phyloP scores from a whole-genome alignment of 2,329 filamentous ascomycete genomes.

The Hypoxylon sp. region DNA sequence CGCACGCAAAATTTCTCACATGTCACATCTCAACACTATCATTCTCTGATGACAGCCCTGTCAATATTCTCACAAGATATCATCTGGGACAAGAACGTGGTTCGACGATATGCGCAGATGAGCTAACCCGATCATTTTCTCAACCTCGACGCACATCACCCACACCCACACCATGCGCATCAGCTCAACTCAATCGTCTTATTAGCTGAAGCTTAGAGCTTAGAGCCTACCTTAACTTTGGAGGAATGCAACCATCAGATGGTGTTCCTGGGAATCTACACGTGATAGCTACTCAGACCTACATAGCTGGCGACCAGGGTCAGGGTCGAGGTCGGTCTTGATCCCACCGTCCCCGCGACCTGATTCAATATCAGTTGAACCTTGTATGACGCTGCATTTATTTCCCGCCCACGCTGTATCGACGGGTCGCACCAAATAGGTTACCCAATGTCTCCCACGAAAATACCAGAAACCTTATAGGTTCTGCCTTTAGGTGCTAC shows the following conservation, averaged over 20 bases:
- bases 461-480: constrained; percentile 27
- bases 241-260: constrained; percentile 9
- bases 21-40: not conserved
- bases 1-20: constrained; percentile 5
- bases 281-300: not conserved
- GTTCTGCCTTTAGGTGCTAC: constrained; percentile 34
- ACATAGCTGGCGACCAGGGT: not conserved
- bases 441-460: not conserved
- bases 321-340: not conserved
- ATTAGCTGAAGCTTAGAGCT: constrained; percentile 4
- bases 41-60: constrained; percentile 3
- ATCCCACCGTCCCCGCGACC: not conserved
- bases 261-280: constrained; percentile 7
- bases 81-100: constrained; percentile 2
- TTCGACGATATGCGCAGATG: constrained; percentile 4
- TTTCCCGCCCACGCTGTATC: constrained; percentile 3
- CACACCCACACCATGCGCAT: not conserved
- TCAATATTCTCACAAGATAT: constrained; percentile 22
- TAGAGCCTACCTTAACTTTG: not conserved
- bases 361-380: constrained; percentile 5
- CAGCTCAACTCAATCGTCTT: constrained; percentile 9
- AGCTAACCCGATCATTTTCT: not conserved
- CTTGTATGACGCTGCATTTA: constrained; percentile 8
- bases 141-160: no score
- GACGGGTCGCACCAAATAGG: not conserved